Percentiles rank a stretch among this genome's conserved stretches.
These are phyloP conservation scores for Discostella stelligera DNA, from an alignment of 352 stramenopile genomes.

Conservation along the genomic window DNA sequence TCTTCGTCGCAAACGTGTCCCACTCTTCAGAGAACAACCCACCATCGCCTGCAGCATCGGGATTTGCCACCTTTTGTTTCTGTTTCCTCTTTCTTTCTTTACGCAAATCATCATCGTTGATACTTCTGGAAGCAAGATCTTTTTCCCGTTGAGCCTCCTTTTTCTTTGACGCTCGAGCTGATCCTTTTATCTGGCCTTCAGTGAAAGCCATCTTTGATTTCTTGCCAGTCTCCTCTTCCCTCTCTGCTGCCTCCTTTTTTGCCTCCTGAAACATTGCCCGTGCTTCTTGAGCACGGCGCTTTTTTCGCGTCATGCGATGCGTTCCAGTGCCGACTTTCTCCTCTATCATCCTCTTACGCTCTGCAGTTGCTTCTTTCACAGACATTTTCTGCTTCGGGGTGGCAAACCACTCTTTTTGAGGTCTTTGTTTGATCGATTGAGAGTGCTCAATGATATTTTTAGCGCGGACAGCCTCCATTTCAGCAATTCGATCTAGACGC, in stretches of 20 bases:
- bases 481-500: constrained; percentile 77
- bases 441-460: constrained; percentile 80
- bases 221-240: constrained; percentile 47
- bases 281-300: constrained; percentile 71
- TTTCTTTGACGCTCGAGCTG: constrained; percentile 51
- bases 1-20: constrained; percentile 63
- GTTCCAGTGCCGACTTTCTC: constrained; percentile 76
- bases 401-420: constrained; percentile 81
- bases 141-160: constrained; percentile 44
- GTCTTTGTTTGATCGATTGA: constrained; percentile 69
- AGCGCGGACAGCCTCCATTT: constrained; percentile 79
- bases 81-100: constrained; percentile 50
- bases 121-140: constrained; percentile 49
- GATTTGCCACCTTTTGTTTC: constrained; percentile 34
- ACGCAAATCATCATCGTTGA: constrained; percentile 65
- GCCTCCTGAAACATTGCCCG: constrained; percentile 47
- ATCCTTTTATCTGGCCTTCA: constrained; percentile 60
- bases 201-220: constrained; percentile 59
- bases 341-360: constrained; percentile 66
- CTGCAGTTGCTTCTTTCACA: constrained; percentile 58
- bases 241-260: constrained; percentile 46
- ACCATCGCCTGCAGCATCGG: constrained; percentile 70
- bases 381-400: constrained; percentile 57
- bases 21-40: constrained; percentile 79
- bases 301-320: constrained; percentile 82